These are phyloP conservation scores for Deakozyma indianensis DNA, from an alignment of 805 yeast species.

Conservation along the genomic window DNA sequence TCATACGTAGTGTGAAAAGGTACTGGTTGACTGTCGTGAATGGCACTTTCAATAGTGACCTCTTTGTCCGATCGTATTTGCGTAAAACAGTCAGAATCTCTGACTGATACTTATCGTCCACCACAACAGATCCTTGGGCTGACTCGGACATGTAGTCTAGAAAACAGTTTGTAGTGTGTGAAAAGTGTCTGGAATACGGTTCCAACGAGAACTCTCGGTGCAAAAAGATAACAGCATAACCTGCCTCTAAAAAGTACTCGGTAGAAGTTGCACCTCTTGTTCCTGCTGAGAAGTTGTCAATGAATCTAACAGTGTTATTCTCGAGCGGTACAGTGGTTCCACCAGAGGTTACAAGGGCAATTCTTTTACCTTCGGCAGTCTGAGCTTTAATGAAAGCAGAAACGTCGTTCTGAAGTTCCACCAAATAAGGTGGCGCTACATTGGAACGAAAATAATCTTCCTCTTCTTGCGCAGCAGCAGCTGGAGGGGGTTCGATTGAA, in stretches of 20 bases:
- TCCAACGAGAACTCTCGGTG: constrained; percentile 84
- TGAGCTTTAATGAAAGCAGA: constrained; percentile 49
- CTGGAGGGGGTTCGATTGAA: constrained; percentile 57
- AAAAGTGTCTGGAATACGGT: constrained; percentile 81
- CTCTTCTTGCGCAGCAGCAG: constrained; percentile 58
- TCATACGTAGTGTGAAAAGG: constrained; percentile 60
- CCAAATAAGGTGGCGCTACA: constrained; percentile 59
- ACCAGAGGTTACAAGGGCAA: constrained; percentile 85
- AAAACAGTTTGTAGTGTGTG: constrained; percentile 73
- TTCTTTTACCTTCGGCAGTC: constrained; percentile 26
- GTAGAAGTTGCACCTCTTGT: constrained; percentile 96
- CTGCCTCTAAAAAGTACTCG: constrained; percentile 72
- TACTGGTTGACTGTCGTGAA: constrained; percentile 94
- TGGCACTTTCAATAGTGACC: constrained; percentile 54
- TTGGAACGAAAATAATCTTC: constrained; percentile 61
- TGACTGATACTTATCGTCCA: constrained; percentile 43
- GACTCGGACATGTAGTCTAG: constrained; percentile 60
- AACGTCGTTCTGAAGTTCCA: constrained; percentile 43
- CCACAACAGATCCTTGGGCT: constrained; percentile 36
- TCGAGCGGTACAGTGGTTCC: constrained; percentile 98
- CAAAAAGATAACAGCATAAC: constrained; percentile 83
- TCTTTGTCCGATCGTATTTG: constrained; percentile 35
- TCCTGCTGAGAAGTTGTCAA: constrained; percentile 95
- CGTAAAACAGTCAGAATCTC: constrained; percentile 46
- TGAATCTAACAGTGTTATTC: constrained; percentile 90